phyloP scores from a whole-genome alignment of 1,139 yeast species.

The Groenewaldozyma sp. region DNA sequence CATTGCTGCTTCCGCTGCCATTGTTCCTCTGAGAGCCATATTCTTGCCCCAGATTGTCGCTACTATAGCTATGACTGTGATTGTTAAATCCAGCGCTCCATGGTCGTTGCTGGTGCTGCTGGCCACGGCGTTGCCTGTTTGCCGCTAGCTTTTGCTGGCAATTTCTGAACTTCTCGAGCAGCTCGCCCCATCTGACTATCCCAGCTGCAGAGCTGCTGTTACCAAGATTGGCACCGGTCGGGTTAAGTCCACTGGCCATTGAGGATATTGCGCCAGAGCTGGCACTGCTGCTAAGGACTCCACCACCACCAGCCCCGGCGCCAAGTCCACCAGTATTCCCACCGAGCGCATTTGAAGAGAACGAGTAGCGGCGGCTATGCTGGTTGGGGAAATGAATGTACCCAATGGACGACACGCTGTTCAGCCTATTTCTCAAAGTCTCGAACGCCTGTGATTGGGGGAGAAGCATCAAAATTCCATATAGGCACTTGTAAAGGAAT shows the following conservation, averaged over 20 bases:
- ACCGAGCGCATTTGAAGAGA: neutral
- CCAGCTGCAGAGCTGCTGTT: constrained; percentile 5
- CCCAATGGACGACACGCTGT: constrained; percentile 41
- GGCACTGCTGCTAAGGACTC: constrained; percentile 3
- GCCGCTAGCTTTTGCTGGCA: constrained; percentile 52
- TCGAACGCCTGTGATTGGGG: constrained; percentile 95
- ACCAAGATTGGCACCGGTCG: constrained; percentile 5
- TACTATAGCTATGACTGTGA: neutral
- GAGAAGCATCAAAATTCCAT: constrained; percentile 85
- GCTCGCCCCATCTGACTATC: constrained; percentile 39
- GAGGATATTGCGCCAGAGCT: constrained; percentile 9
- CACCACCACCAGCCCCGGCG: neutral
- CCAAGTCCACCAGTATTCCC: no score
- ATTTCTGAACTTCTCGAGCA: constrained; percentile 52
- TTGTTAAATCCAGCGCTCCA: neutral
- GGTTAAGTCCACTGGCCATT: constrained; percentile 3
- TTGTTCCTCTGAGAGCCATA: neutral
- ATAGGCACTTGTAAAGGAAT: constrained; percentile 73
- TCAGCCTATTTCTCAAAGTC: constrained; percentile 66
- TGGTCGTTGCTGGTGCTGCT: neutral
- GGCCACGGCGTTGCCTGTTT: constrained; percentile 14
- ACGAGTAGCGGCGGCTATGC: constrained; percentile 3
- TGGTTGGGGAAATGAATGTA: constrained; percentile 25
- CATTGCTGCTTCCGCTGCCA: neutral
- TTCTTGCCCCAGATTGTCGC: no score